These are phyloP conservation scores for Phytophthora sansomeana DNA, from an alignment of 352 stramenopile species.

Conservation along the genomic window DNA sequence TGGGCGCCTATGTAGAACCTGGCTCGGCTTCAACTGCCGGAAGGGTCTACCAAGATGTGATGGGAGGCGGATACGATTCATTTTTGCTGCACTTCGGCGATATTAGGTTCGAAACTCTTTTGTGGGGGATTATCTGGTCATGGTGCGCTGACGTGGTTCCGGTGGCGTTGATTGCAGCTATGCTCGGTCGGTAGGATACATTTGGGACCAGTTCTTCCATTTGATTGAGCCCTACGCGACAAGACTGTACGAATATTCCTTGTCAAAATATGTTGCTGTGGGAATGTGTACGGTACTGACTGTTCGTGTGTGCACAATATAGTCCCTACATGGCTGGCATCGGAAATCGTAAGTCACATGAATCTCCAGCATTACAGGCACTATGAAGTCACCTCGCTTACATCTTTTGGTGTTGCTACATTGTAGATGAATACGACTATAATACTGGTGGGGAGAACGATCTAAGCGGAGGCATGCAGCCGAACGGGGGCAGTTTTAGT, in stretches of 20 bases:
- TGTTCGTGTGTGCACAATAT: not conserved
- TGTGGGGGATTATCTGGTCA: not conserved
- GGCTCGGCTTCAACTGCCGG: constrained; percentile 64
- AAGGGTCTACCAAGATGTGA: constrained; percentile 65
- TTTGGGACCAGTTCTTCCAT: constrained; percentile 84
- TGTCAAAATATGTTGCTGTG: not conserved
- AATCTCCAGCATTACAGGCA: not conserved
- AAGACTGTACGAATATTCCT: constrained; percentile 49
- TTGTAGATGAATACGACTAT: constrained; percentile 79
- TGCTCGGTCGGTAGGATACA: constrained; percentile 58
- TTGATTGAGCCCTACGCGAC: constrained; percentile 75
- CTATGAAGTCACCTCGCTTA: not conserved
- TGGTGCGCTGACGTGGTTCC: not conserved
- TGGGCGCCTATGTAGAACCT: constrained; percentile 59
- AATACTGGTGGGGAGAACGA: constrained; percentile 60
- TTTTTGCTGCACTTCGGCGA: constrained; percentile 84
- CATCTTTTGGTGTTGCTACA: not conserved
- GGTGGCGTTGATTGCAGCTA: constrained; percentile 48
- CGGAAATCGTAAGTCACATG: constrained; percentile 67
- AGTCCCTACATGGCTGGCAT: constrained; percentile 85
- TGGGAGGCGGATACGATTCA: constrained; percentile 58
- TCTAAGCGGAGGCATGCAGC: constrained; percentile 53
- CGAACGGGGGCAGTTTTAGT: constrained; percentile 61
- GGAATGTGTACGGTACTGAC: not conserved
- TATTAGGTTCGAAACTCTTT: constrained; percentile 54